A percentile compares a stretch with the other conserved stretches of the same genome.
Conservation (phyloP, 768 basidiomycete genomes). For the Astraeus odoratus region DNA sequence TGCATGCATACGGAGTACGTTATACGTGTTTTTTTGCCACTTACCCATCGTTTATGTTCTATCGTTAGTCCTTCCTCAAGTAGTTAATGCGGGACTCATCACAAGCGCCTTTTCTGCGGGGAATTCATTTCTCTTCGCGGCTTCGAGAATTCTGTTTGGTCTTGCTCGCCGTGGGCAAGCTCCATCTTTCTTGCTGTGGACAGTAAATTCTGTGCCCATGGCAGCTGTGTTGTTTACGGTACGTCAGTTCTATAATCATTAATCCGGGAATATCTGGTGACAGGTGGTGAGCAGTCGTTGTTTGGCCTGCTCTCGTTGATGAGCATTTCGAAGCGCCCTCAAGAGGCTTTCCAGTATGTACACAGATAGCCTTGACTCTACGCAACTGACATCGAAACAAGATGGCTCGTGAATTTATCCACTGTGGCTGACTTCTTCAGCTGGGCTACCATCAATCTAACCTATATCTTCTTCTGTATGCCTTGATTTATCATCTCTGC, state of each 20-base stretch:
- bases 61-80: constrained; percentile 45
- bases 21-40: background rate
- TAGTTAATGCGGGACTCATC: constrained; percentile 68
- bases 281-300: constrained; percentile 15
- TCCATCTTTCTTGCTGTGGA: constrained; percentile 41
- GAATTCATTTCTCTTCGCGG: constrained; percentile 54
- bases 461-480: constrained; percentile 62
- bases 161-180: constrained; percentile 42
- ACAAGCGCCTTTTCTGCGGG: constrained; percentile 68
- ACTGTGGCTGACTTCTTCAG: constrained; percentile 59
- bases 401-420: constrained; percentile 61
- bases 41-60: background rate
- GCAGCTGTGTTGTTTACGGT: constrained; percentile 24
- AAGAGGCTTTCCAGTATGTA: constrained; percentile 21
- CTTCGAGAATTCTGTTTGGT: constrained; percentile 34
- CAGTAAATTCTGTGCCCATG: constrained; percentile 42
- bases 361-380: background rate
- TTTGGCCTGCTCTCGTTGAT: constrained; percentile 52
- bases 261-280: background rate
- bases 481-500: constrained; percentile 2
- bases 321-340: constrained; percentile 47
- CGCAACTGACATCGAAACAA: constrained; percentile 11
- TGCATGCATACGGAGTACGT: constrained; percentile 55
- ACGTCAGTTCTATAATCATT: background rate
- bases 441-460: constrained; percentile 61